These are phyloP conservation scores for Seiridium unicorne DNA, from an alignment of 2,329 filamentous ascomycete species.

Conservation along the genomic window DNA sequence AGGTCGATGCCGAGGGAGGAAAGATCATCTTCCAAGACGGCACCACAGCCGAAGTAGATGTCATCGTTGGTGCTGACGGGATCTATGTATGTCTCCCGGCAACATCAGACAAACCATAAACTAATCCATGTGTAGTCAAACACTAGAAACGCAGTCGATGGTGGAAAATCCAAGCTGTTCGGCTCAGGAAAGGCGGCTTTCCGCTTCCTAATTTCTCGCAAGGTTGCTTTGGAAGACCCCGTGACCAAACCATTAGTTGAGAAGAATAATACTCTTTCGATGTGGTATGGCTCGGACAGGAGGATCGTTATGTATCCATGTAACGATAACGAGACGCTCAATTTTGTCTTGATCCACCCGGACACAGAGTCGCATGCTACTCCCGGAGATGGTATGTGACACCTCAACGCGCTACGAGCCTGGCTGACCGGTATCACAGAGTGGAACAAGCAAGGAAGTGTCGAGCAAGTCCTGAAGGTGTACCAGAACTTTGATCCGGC, in stretches of 20 bases:
- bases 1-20: conserved; percentile 17
- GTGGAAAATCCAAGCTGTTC: conserved; percentile 34
- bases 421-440: conserved; percentile 21
- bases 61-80: conserved; percentile 23
- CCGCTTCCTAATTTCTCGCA: conserved; percentile 49
- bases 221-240: conserved; percentile 29
- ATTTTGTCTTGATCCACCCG: conserved; percentile 53
- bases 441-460: conserved; percentile 36
- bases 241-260: conserved; percentile 29
- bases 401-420: too few species aligned
- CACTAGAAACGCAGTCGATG: conserved; percentile 38
- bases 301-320: conserved; percentile 48
- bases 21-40: conserved; percentile 19
- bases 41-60: conserved; percentile 15
- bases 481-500: conserved; percentile 41
- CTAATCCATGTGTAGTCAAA: conserved; percentile 14
- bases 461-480: conserved; percentile 35
- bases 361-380: conserved; percentile 35
- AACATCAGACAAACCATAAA: not conserved
- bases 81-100: conserved; percentile 15
- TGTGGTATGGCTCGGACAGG: conserved; percentile 41
- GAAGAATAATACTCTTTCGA: conserved; percentile 25
- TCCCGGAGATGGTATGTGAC: conserved; percentile 26
- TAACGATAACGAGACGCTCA: conserved; percentile 39
- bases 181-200: conserved; percentile 56